Conservation (phyloP, 768 basidiomycete species). For the Serendipita sp. region DNA sequence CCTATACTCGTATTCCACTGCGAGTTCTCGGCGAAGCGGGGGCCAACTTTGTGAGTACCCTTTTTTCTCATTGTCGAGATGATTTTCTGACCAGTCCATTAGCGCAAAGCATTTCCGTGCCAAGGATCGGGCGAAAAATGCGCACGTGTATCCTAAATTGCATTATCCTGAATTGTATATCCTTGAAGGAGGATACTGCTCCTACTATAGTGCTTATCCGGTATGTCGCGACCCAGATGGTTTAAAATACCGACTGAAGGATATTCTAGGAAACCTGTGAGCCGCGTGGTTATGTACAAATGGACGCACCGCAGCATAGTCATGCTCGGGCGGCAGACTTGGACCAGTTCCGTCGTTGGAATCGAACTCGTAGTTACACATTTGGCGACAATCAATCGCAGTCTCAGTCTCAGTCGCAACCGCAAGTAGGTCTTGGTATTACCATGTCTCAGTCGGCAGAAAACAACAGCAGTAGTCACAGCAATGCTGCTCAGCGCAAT, state of each 20-base stretch:
- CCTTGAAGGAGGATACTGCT: conserved; percentile 88
- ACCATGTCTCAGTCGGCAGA: not conserved
- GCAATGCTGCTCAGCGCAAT: not conserved
- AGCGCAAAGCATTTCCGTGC: conserved; percentile 90
- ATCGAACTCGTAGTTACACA: conserved; percentile 79
- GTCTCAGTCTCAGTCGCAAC: not conserved
- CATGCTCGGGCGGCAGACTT: conserved; percentile 69
- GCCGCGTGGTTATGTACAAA: conserved; percentile 69
- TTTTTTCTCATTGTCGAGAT: not conserved
- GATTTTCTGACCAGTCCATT: not conserved
- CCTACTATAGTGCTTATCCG: conserved; percentile 57
- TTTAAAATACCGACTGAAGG: not conserved
- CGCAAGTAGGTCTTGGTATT: not conserved
- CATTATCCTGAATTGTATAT: conserved; percentile 96
- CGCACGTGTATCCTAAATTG: conserved; percentile 76
- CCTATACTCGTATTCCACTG: conserved; percentile 92
- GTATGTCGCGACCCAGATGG: conserved; percentile 15
- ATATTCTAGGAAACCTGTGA: conserved; percentile 41
- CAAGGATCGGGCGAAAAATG: conserved; percentile 77
- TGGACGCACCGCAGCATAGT: conserved; percentile 85
- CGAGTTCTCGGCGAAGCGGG: conserved; percentile 90
- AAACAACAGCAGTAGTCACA: not conserved
- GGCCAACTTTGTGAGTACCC: conserved; percentile 74
- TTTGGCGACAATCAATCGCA: conserved; percentile 50
- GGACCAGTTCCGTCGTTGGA: conserved; percentile 78